Conservation (phyloP, 768 basidiomycete genomes). For the Termitomyces sp. region DNA sequence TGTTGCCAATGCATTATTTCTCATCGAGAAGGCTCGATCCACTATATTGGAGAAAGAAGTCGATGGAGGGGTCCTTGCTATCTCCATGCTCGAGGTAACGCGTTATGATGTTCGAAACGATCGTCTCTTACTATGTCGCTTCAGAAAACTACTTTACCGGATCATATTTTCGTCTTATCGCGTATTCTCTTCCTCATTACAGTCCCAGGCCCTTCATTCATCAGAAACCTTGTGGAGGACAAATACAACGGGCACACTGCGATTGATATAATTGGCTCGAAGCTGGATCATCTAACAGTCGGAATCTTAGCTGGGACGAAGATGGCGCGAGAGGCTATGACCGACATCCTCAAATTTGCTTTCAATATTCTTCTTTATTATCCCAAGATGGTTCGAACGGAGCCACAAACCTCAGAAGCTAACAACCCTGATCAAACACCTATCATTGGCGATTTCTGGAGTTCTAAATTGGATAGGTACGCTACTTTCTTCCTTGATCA, state of each 20-base stretch:
- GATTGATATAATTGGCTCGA: constrained; percentile 58
- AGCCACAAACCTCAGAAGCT: constrained; percentile 38
- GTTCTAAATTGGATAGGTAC: constrained; percentile 66
- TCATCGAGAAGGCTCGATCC: constrained; percentile 60
- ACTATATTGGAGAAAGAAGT: constrained; percentile 59
- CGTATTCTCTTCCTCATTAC: constrained; percentile 78
- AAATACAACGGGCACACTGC: constrained; percentile 57
- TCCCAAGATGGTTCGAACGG: constrained; percentile 59
- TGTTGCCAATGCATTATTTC: constrained; percentile 76
- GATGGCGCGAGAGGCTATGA: constrained; percentile 69
- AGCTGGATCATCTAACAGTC: constrained; percentile 56
- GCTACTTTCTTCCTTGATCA: constrained; percentile 20
- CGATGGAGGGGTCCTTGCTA: constrained; percentile 57
- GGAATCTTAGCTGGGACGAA: constrained; percentile 49
- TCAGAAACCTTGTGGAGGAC: constrained; percentile 63
- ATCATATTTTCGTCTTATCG: constrained; percentile 71
- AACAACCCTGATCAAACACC: constrained; percentile 34
- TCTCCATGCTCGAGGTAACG: constrained; percentile 58
- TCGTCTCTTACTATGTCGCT: constrained; percentile 9
- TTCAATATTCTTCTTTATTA: constrained; percentile 84
- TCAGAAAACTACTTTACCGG: constrained; percentile 61
- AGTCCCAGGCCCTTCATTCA: constrained; percentile 47
- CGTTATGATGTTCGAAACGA: neutral
- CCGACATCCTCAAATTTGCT: constrained; percentile 80
- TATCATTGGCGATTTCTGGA: constrained; percentile 77